Evolutionary conservation across 2,329 filamentous ascomycete genomes (phyloP), one percentile per base, ranked within the genome.

Genomic region (Trichophyton verrucosum): DNA sequence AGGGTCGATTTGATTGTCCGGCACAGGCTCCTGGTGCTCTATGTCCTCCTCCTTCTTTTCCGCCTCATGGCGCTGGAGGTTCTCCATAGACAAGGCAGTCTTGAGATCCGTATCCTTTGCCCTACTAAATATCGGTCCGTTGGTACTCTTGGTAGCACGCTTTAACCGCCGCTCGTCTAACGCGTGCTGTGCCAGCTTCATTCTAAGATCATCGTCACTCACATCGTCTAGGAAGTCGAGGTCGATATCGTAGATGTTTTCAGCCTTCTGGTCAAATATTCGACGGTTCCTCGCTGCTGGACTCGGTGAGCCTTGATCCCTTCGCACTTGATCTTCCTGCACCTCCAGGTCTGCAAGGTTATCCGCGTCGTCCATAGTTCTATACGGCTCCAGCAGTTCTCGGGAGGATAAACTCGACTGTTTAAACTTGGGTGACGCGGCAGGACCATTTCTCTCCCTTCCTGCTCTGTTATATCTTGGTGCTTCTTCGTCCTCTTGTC

Each of bases 111-210:
- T 67, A 53, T 53, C 49, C 42, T 68, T 72, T 30, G 71, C 73
- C 64, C 70, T 75, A 58, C 74, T 72, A 62, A 77, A 71, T 22
- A 76, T 70, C 1, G 75, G 74, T 17, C 49, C 49, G 1, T 73
- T 73, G 24, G 70, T 70, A 63, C 68, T 73, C 33, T 69, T 66
- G 6, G 73, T 75, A 20, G 71, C 74, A 24, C 71, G 70, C 64
- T 68, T 69, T 30, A 77, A 66, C 38, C 75, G 72, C 63, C 70
- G 68, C 63, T 73, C 72, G 59, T 77, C 75, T 57, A 69, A 66
- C 27, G 70, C 67, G 59, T 73, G 72, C 38, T 75, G 71, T 20
- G 69, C 66, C 20, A 70, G 63, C 38, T 68, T 72, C 36, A 69
- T 72, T 55, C 70, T 73, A 3, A 72, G 65, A 17, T 71, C 68